phyloP scores from a whole-genome alignment of 1,284 basidiomycete genomes.

The Ustilago curta region DNA sequence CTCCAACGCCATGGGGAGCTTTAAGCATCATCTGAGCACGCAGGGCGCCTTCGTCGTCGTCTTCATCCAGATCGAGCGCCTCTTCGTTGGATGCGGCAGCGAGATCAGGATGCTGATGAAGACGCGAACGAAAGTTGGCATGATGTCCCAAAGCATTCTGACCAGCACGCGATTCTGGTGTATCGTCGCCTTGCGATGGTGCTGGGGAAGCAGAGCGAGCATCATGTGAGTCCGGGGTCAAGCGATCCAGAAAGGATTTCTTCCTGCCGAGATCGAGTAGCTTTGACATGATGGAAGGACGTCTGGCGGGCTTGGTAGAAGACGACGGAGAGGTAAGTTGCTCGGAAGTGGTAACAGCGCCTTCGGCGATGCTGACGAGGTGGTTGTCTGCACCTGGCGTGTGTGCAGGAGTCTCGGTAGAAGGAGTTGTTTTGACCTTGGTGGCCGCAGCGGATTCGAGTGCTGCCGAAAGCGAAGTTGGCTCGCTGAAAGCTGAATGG shows the following conservation, averaged over 20 bases:
- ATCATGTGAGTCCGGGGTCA: conserved; percentile 17
- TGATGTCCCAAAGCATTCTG: conserved; percentile 11
- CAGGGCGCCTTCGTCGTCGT: conserved; percentile 35
- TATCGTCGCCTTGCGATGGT: conserved; percentile 15
- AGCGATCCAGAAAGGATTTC: conserved; percentile 40
- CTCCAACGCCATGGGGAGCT: not conserved
- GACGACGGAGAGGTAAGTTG: conserved; percentile 21
- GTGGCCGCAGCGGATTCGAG: not conserved
- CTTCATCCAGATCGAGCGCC: conserved; percentile 50
- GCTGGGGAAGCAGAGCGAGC: conserved; percentile 15
- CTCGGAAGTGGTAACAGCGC: conserved; percentile 18
- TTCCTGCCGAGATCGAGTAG: conserved; percentile 47
- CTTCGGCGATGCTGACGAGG: conserved; percentile 36
- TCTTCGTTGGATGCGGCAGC: conserved; percentile 41
- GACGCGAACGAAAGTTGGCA: conserved; percentile 26
- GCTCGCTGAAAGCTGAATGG: conserved; percentile 18
- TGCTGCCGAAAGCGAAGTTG: not conserved
- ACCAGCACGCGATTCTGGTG: not conserved
- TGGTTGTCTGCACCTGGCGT: conserved; percentile 16
- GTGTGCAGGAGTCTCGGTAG: conserved; percentile 8
- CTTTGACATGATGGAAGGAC: conserved; percentile 51
- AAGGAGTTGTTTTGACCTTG: conserved; percentile 6
- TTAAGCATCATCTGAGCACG: conserved; percentile 27
- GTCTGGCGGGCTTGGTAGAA: conserved; percentile 17
- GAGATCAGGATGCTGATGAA: conserved; percentile 17